A percentile compares a stretch with the other conserved stretches of the same genome.
These are phyloP conservation scores for Linum trigynum DNA, from an alignment of 345 rosid species.

Conservation along the genomic window DNA sequence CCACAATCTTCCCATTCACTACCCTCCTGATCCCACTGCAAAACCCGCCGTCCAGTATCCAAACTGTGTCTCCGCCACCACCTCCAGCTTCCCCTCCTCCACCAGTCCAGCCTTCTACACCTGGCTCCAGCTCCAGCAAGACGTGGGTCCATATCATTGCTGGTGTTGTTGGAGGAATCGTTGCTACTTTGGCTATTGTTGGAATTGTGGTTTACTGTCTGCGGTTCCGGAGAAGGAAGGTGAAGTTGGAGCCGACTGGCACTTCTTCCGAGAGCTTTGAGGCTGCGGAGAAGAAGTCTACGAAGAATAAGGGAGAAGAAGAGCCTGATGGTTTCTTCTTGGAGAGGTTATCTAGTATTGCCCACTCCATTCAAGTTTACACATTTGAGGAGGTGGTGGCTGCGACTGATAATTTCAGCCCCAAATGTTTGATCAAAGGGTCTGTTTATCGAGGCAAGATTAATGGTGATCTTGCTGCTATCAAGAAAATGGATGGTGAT, in stretches of 20 bases:
- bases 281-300: neutral
- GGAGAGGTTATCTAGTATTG: conserved; percentile 14
- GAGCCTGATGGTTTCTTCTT: conserved; percentile 13
- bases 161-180: conserved; percentile 2
- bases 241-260: conserved; percentile 9
- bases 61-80: conserved; percentile 22
- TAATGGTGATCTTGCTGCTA: conserved; percentile 20
- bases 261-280: neutral
- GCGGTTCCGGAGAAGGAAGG: conserved; percentile 18
- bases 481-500: conserved; percentile 27
- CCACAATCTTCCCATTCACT: conserved; percentile 34
- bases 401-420: conserved; percentile 29
- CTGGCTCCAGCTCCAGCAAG: neutral
- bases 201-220: conserved; percentile 27
- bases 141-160: neutral
- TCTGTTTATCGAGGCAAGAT: conserved; percentile 24
- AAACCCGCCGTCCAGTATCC: conserved; percentile 26
- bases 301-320: conserved; percentile 7
- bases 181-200: conserved; percentile 3
- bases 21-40: conserved; percentile 44
- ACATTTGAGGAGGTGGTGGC: conserved; percentile 23
- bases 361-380: conserved; percentile 29
- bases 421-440: conserved; percentile 24
- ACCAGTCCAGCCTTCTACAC: neutral
- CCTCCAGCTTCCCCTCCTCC: conserved; percentile 9